Conservation (phyloP, 2,329 filamentous ascomycete species). For the Chlorencoelia australis region DNA sequence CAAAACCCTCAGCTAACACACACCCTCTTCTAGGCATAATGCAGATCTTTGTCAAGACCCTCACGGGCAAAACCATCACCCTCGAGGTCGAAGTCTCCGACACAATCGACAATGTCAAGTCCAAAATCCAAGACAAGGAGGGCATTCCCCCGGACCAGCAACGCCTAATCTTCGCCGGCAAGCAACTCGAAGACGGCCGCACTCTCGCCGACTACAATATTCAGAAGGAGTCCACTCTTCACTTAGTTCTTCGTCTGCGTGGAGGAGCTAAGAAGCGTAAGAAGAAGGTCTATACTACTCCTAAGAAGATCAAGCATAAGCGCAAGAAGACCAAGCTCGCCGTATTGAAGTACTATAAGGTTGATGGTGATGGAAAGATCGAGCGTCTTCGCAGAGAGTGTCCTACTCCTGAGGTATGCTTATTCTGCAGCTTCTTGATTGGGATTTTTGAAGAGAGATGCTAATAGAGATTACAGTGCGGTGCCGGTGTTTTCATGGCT, state of each 20-base stretch:
- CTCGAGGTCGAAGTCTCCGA: constrained; percentile 99
- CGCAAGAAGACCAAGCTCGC: constrained; percentile 99
- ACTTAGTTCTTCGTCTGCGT: constrained; percentile 95
- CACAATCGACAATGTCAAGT: constrained; percentile 99
- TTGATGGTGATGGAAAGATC: constrained; percentile 98
- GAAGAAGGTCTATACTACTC: constrained; percentile 99
- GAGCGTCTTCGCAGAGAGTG: constrained; percentile 98
- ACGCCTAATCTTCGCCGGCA: constrained; percentile 98
- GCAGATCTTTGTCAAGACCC: constrained; percentile 53
- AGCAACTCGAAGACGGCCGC: constrained; percentile 99
- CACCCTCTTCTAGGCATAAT: constrained; percentile 34
- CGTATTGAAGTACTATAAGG: constrained; percentile 99
- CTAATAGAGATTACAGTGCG: constrained; percentile 56
- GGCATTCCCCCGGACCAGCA: constrained; percentile 98
- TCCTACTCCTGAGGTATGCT: constrained; percentile 74
- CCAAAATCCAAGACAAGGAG: constrained; percentile 98
- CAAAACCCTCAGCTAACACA: too few species aligned
- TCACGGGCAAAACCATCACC: constrained; percentile 99
- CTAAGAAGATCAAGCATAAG: constrained; percentile 99
- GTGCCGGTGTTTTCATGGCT: constrained; percentile 99
- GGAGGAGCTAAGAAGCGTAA: constrained; percentile 99
- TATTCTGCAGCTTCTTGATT: neutral
- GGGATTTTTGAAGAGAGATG: constrained; percentile 1
- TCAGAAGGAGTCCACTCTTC: constrained; percentile 99
- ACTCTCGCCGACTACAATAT: constrained; percentile 99